A percentile compares a stretch with the other conserved stretches of the same genome.
Conservation (phyloP, 345 rosid species). For the Pugionium cornutum region DNA sequence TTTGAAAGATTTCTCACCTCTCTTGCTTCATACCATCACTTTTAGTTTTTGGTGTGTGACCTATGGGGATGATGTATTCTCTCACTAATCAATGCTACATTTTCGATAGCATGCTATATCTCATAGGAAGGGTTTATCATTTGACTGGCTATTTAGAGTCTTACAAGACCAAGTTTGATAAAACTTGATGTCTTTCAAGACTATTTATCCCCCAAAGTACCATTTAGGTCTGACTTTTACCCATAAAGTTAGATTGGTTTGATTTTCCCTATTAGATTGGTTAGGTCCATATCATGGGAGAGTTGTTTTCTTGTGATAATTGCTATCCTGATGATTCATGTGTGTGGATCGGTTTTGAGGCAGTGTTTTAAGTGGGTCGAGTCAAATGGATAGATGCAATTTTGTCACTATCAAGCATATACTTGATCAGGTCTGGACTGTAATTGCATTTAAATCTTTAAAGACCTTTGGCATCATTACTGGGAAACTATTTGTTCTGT, state of each 20-base stretch:
- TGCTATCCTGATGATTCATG: constrained; percentile 4
- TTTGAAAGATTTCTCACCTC: constrained; percentile 20
- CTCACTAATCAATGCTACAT: neutral
- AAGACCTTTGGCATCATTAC: constrained; percentile 8
- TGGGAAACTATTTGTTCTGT: neutral
- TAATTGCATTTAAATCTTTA: neutral
- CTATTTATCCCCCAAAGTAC: constrained; percentile 9
- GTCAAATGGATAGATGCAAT: neutral
- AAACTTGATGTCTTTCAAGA: constrained; percentile 16
- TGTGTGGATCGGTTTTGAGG: neutral
- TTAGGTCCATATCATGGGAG: constrained; percentile 13
- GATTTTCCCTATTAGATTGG: neutral
- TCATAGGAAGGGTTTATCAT: neutral
- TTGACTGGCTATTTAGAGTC: neutral
- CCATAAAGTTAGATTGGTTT: neutral
- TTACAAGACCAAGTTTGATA: neutral
- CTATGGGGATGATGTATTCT: constrained; percentile 1
- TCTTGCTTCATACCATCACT: neutral
- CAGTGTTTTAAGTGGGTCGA: constrained; percentile 10
- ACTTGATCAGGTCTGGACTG: neutral
- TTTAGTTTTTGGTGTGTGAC: constrained; percentile 13
- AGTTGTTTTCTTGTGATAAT: neutral
- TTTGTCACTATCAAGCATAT: constrained; percentile 1
- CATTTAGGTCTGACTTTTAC: constrained; percentile 8
- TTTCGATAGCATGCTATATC: neutral